These are phyloP conservation scores for Ustilago esculenta DNA, from an alignment of 1,284 basidiomycete genomes.

Conservation along the genomic window DNA sequence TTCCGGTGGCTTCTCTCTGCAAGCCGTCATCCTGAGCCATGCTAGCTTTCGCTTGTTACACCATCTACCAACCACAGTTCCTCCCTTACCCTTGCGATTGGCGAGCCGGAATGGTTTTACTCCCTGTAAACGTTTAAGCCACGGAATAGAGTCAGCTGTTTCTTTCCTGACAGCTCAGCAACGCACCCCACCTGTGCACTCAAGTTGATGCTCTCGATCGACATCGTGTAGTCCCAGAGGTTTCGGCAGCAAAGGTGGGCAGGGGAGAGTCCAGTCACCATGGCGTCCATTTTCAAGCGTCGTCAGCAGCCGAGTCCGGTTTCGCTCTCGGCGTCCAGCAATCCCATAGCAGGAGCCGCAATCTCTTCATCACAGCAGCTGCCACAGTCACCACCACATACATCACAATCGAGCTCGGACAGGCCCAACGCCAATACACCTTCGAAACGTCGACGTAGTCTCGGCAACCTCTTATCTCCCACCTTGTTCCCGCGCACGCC, in stretches of 20 bases:
- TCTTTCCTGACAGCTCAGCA: too few species aligned
- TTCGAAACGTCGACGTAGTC: constrained; percentile 35
- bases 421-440: constrained; percentile 10
- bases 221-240: too few species aligned
- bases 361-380: not conserved
- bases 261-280: not conserved
- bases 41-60: too few species aligned
- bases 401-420: not conserved
- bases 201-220: too few species aligned
- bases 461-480: constrained; percentile 41
- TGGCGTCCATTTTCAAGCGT: constrained; percentile 42
- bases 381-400: not conserved
- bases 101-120: too few species aligned
- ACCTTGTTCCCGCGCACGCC: constrained; percentile 27
- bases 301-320: constrained; percentile 40
- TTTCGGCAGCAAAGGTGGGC: not conserved
- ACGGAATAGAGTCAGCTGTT: too few species aligned
- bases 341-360: constrained; percentile 6
- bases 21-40: too few species aligned
- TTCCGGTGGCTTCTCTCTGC: too few species aligned
- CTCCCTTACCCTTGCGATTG: too few species aligned
- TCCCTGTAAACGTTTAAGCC: too few species aligned
- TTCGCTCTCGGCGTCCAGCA: constrained; percentile 10
- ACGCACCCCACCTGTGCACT: too few species aligned
- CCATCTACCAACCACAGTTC: too few species aligned